Percentiles rank a stretch among this genome's conserved stretches.
Conservation (phyloP, 768 basidiomycete genomes). For the Naganishia kalamii region DNA sequence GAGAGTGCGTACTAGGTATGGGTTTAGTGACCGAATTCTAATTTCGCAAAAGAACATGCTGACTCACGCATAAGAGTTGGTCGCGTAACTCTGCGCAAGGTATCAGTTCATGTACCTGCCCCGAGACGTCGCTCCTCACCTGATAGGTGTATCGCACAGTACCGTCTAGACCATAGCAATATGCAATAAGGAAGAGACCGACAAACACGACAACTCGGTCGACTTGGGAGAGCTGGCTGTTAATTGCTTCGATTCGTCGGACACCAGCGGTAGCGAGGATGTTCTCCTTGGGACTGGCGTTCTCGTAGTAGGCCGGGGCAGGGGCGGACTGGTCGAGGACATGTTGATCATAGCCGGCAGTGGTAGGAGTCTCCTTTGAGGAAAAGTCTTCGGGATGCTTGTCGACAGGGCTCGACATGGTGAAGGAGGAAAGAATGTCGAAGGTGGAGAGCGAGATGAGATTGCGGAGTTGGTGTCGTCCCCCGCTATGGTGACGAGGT, state of each 20-base stretch:
- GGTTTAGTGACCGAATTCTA: too few relatives aligned
- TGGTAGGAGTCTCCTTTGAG: conserved; percentile 3
- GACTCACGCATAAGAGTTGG: conserved; percentile 12
- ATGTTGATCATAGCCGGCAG: not conserved
- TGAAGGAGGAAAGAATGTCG: not conserved
- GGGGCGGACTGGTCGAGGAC: not conserved
- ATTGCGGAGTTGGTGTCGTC: too few relatives aligned
- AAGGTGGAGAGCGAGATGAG: not conserved
- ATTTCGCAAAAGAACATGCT: not conserved
- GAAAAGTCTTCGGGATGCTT: conserved; percentile 4
- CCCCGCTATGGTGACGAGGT: too few relatives aligned
- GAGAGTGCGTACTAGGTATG: conserved; percentile 20
- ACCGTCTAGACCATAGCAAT: conserved; percentile 28
- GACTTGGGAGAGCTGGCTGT: conserved; percentile 29
- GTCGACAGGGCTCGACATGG: not conserved
- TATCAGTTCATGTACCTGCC: too few relatives aligned
- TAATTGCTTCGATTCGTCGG: conserved; percentile 39
- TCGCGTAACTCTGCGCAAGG: conserved; percentile 6
- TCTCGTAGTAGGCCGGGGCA: not conserved
- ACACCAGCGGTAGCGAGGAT: conserved; percentile 34
- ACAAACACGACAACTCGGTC: conserved; percentile 34
- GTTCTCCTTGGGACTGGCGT: conserved; percentile 5
- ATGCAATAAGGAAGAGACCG: conserved; percentile 41
- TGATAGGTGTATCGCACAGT: conserved; percentile 32
- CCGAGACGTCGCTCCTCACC: too few relatives aligned